Evolutionary conservation across 345 rosid species (phyloP).

Genomic region (Camelina laxa): DNA sequence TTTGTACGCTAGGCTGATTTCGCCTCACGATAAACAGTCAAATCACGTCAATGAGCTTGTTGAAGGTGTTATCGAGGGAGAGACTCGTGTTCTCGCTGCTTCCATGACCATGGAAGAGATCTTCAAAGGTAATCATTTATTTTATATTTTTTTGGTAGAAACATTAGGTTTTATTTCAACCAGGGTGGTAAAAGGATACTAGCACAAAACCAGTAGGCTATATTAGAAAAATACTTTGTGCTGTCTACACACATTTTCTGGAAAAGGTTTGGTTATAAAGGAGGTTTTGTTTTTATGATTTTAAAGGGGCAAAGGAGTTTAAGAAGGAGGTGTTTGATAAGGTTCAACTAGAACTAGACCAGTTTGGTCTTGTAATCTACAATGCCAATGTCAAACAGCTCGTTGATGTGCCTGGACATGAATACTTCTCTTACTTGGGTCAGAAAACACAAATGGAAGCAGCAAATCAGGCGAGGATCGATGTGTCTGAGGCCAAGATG

Average conservation of each 20-base stretch:
- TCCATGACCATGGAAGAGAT: slow-evolving; percentile 91
- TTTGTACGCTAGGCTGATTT: slow-evolving; percentile 67
- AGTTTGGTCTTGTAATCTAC: slow-evolving; percentile 72
- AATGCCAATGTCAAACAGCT: slow-evolving; percentile 86
- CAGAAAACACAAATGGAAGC: slow-evolving; percentile 91
- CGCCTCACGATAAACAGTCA: slow-evolving; percentile 66
- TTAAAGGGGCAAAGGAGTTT: slow-evolving; percentile 60
- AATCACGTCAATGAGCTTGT: slow-evolving; percentile 81
- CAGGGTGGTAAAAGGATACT: too few relatives aligned
- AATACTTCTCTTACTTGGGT: slow-evolving; percentile 83
- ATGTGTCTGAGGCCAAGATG: slow-evolving; percentile 80
- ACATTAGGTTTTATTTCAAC: not conserved
- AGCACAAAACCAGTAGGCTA: not conserved
- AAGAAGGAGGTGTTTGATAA: slow-evolving; percentile 78
- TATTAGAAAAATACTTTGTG: not conserved
- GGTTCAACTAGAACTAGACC: slow-evolving; percentile 77
- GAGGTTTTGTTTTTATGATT: not conserved
- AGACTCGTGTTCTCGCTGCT: slow-evolving; percentile 79
- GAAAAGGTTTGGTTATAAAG: not conserved
- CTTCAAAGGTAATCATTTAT: slow-evolving; percentile 50
- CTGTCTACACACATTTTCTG: not conserved
- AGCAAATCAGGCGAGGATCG: slow-evolving; percentile 75
- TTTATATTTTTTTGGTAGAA: not conserved
- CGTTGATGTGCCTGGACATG: slow-evolving; percentile 80
- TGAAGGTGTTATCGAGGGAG: slow-evolving; percentile 84